These are phyloP conservation scores for Pyrenopolyporus hunteri DNA, from an alignment of 495 filamentous ascomycete genomes.

Conservation along the genomic window DNA sequence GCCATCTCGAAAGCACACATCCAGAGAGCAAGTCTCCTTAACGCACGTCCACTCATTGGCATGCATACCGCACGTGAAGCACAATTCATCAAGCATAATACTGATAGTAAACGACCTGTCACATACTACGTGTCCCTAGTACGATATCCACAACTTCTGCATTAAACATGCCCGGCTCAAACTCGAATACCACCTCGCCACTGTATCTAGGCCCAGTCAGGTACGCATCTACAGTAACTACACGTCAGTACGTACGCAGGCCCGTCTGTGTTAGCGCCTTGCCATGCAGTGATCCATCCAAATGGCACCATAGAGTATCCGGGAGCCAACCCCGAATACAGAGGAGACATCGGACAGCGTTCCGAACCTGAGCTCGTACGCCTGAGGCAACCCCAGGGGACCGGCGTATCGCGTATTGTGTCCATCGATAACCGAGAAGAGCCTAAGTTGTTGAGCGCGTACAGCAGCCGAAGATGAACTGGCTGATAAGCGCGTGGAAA, in stretches of 20 bases:
- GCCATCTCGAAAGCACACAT: background rate
- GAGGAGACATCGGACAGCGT: background rate
- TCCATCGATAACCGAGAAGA: background rate
- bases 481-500: background rate
- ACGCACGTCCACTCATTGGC: background rate
- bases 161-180: background rate
- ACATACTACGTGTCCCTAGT: conserved; percentile 23
- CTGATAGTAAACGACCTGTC: conserved; percentile 30
- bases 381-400: background rate
- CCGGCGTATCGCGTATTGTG: background rate
- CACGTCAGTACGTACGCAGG: background rate
- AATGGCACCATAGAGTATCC: conserved; percentile 11
- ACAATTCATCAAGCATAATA: conserved; percentile 21
- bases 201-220: background rate
- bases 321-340: background rate
- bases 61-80: conserved; percentile 11
- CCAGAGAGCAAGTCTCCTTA: conserved; percentile 2
- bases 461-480: conserved; percentile 14
- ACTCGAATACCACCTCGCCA: background rate
- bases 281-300: conserved; percentile 7
- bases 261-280: conserved; percentile 7
- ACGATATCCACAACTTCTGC: conserved; percentile 11
- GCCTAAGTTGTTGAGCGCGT: background rate
- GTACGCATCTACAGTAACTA: background rate
- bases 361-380: background rate